Conservation (phyloP, 2,329 filamentous ascomycete genomes). For the Corinectria fuckeliana region DNA sequence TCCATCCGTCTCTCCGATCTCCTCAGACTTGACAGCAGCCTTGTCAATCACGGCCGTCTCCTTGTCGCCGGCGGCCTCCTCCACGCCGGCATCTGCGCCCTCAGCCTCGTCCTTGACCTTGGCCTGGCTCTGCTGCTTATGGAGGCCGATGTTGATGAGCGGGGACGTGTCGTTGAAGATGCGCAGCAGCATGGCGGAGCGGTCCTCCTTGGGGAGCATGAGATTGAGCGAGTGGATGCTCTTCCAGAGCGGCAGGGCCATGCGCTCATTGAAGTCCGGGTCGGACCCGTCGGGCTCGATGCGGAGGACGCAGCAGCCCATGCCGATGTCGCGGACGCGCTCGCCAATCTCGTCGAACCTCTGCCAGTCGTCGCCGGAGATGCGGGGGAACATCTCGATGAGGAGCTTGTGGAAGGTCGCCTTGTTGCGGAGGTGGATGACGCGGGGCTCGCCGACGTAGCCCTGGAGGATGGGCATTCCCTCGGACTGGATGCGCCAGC, state of each 20-base stretch:
- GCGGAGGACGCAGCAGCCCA: conserved; percentile 91
- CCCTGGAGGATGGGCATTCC: conserved; percentile 90
- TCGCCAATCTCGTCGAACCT: conserved; percentile 87
- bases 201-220: conserved; percentile 98
- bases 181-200: conserved; percentile 87
- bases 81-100: conserved; percentile 34
- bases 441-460: conserved; percentile 81
- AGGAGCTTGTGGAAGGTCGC: conserved; percentile 83
- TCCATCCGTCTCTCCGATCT: conserved; percentile 19
- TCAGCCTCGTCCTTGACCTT: conserved; percentile 44
- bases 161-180: conserved; percentile 90
- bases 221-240: conserved; percentile 91
- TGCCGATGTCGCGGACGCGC: conserved; percentile 76
- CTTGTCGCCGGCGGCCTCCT: conserved; percentile 32
- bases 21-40: conserved; percentile 47
- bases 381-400: conserved; percentile 95
- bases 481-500: conserved; percentile 95
- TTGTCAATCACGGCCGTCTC: conserved; percentile 46
- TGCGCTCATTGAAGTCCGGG: conserved; percentile 70
- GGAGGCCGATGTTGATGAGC: conserved; percentile 72
- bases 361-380: conserved; percentile 75
- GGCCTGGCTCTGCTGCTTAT: conserved; percentile 54
- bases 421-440: conserved; percentile 77
- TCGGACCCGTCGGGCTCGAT: conserved; percentile 76
- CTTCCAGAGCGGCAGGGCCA: conserved; percentile 94